These are phyloP conservation scores for Hypoxylon sp. DNA, from an alignment of 2,329 filamentous ascomycete genomes.

Conservation along the genomic window DNA sequence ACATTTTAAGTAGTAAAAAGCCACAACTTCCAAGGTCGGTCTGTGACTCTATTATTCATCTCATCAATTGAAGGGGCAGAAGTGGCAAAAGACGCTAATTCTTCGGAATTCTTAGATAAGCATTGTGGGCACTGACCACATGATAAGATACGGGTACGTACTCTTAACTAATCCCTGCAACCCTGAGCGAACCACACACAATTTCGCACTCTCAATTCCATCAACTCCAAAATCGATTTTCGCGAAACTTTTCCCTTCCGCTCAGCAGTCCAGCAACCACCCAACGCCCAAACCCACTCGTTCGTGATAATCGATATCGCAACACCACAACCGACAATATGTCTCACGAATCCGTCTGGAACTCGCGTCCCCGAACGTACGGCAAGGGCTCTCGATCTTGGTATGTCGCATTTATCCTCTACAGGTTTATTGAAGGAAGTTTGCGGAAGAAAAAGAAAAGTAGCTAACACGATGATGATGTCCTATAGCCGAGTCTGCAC, in stretches of 20 bases:
- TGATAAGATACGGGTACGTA: slow-evolving; percentile 3
- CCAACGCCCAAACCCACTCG: slow-evolving; percentile 38
- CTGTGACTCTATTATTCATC: too few species aligned
- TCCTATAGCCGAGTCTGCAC: slow-evolving; percentile 72
- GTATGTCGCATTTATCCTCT: slow-evolving; percentile 64
- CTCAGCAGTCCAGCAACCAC: slow-evolving; percentile 45
- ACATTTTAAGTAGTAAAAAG: too few species aligned
- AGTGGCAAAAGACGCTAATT: too few species aligned
- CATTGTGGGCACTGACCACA: too few species aligned
- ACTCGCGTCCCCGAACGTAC: slow-evolving; percentile 96
- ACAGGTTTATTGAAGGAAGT: not conserved
- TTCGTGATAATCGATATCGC: slow-evolving; percentile 41
- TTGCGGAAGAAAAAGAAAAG: slow-evolving; percentile 11
- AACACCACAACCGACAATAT: slow-evolving; percentile 55
- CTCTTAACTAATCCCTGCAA: slow-evolving; percentile 24
- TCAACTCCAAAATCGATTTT: slow-evolving; percentile 29
- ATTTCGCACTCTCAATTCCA: slow-evolving; percentile 28
- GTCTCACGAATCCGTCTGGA: slow-evolving; percentile 96
- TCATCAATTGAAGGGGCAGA: too few species aligned
- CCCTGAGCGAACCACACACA: slow-evolving; percentile 40
- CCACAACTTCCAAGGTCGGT: too few species aligned
- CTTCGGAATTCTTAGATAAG: slow-evolving; percentile 14
- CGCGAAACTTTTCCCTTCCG: slow-evolving; percentile 46
- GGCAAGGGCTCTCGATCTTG: slow-evolving; percentile 95
- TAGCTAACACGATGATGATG: slow-evolving; percentile 34